Evolutionary conservation across 2,329 filamentous ascomycete species (phyloP), one percentile per base, ranked within the genome.

Genomic region (Drechslerella dactyloides): DNA sequence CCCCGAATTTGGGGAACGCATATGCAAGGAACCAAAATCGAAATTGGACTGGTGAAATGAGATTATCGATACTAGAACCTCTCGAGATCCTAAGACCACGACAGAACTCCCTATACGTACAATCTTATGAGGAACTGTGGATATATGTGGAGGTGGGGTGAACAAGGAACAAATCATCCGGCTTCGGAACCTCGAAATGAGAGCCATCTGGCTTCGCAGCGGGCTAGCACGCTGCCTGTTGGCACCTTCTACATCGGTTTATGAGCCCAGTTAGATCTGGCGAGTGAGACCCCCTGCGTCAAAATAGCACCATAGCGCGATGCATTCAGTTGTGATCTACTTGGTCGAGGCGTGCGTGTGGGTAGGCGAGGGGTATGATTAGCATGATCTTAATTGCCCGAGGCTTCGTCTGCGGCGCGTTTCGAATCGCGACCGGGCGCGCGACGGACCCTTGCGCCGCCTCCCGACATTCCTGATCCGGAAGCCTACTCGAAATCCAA

Each of bases 321-420:
- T 48, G 8, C 44, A 48, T 23, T 21, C 19, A 21, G 7, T 3
- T 48, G 17, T 21, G 44, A 48, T 48, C 44, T 8, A 19, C 44
- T 48, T 11, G 19, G 19, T 48, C 15, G 17, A 44, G 44, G 44
- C 44, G 19, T 19, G 44, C 44, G 44, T 48, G 44, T 48, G 44
- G 44, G 44, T 21, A 48, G 8, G 44, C 44, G 44, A 48, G 44
- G 44, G 44, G 15, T 48, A 10, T 48, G 44, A 48, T 48, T 48
- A 48, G 44, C 44, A 48, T 48, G 44, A 48, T 48, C 44, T 48
- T 48, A 48, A 48, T 21, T 48, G 44, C 44, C 44, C 44, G 44
- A 48, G 44, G 44, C 44, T 48, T 48, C 44, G 44, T 48, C 44
- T 44, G 44, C 19, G 44, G 44, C 44, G 44, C 44, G 44, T 48